Conservation (phyloP, 2,329 filamentous ascomycete genomes). For the Ceratocystis diversiconidia region DNA sequence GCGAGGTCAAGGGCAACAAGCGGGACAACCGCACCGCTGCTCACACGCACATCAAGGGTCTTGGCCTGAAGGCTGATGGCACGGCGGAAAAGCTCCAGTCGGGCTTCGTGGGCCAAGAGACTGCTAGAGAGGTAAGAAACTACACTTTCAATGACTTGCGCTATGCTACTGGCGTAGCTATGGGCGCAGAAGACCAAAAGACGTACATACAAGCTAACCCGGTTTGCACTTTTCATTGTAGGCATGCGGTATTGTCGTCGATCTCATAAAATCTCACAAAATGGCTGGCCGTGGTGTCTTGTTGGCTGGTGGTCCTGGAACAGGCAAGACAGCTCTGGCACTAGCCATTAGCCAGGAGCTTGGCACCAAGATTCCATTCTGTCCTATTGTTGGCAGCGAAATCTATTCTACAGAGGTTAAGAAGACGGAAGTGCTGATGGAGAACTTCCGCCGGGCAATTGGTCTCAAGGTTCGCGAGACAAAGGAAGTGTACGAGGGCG, state of each 20-base stretch:
- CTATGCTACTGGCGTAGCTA: background rate
- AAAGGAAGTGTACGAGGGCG: slow-evolving; percentile 97
- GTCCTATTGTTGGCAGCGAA: slow-evolving; percentile 94
- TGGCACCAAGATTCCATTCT: slow-evolving; percentile 96
- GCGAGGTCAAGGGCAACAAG: slow-evolving; percentile 85
- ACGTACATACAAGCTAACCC: slow-evolving; percentile 2
- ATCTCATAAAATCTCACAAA: slow-evolving; percentile 89
- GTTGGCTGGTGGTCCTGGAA: slow-evolving; percentile 85
- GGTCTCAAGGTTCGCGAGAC: slow-evolving; percentile 94
- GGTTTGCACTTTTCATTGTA: slow-evolving; percentile 24
- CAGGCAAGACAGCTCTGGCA: slow-evolving; percentile 91
- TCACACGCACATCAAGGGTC: slow-evolving; percentile 94
- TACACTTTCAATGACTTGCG: background rate
- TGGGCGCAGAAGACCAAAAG: background rate
- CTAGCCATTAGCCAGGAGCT: slow-evolving; percentile 93
- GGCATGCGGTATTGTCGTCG: slow-evolving; percentile 92
- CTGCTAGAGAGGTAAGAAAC: slow-evolving; percentile 65
- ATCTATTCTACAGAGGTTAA: slow-evolving; percentile 97
- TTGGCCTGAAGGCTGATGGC: slow-evolving; percentile 77
- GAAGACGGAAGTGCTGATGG: slow-evolving; percentile 98
- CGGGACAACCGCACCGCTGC: slow-evolving; percentile 93
- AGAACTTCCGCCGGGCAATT: slow-evolving; percentile 95
- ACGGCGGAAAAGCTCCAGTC: slow-evolving; percentile 63
- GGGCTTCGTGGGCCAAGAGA: slow-evolving; percentile 80
- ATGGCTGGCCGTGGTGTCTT: slow-evolving; percentile 93